Base-by-base conservation (phyloP, 1,284 basidiomycete species). In the Coriolopsis trogii region DNA sequence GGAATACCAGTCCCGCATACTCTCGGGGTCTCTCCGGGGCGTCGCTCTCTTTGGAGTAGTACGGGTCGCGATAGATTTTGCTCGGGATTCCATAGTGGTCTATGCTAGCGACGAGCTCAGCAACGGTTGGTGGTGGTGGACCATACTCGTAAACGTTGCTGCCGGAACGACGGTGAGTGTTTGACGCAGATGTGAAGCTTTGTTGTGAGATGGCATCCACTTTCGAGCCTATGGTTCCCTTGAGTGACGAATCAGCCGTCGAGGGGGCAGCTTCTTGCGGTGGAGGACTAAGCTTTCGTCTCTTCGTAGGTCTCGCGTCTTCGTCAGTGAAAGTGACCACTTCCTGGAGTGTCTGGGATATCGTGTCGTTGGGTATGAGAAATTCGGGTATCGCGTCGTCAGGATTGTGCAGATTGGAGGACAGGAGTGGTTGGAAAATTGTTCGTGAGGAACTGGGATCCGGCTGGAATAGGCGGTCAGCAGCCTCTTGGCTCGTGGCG, bases 1-100 rank as follows among this genome's bases (percentile, higher is more conserved):
- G 75, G 67, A 90, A 96, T 23, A 83, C 68, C 1, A 92, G 70
- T 0, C 94, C 95, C 12, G 85, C 94, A 64, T 91, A 95, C 67
- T 94, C 89, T 61, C 86, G 79, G 0, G 88, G 73, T 13, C 74
- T 72, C 34, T 80, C 76, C 0, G 93, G 89, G 0, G 87, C 80
- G 65, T 98, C 96, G 2, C 63, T 63, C 9, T 79, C 77, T 47
- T 85, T 80, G 3, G 91, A 91, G 67, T 93, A 98, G 67, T 82
- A 89, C 0, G 95, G 91, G 18, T 82, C 75, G 18, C 76, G 80
- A 67, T 97, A 95, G 20, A 91, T 68, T 57, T 85, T 85, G 29
- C 69, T 72, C 2, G 84, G 82, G 10, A 92, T 67, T 7, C 77
- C 77, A 55, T 78, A 71, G 1, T 67, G 62, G 36, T 82, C 80